Percentiles rank a stretch among this genome's conserved stretches.
Evolutionary conservation across 495 filamentous ascomycete species (phyloP).

Genomic region (Aspergillus conjunctus): DNA sequence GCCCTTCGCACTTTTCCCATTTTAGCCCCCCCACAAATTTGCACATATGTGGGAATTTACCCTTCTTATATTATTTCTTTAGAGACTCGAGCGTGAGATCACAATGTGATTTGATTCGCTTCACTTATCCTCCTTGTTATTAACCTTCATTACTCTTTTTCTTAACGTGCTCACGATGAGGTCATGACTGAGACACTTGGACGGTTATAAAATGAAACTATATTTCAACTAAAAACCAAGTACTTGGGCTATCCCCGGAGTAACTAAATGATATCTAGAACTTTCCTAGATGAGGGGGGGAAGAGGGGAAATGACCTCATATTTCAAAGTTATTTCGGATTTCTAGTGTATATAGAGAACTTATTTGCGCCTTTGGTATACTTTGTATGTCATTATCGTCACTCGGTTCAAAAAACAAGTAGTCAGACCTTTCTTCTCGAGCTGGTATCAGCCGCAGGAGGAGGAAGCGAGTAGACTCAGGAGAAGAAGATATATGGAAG

Average conservation of each 20-base stretch:
- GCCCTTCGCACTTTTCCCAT: slow-evolving; percentile 2
- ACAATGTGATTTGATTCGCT: slow-evolving; percentile 10
- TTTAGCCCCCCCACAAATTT: background rate
- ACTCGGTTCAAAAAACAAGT: background rate
- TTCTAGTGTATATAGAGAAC: background rate
- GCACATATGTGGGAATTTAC: background rate
- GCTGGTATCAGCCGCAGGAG: slow-evolving; percentile 2
- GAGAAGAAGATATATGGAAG: background rate
- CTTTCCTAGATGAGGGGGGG: too few species aligned
- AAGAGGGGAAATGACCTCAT: background rate
- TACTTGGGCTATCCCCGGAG: too few species aligned
- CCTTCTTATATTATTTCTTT: background rate
- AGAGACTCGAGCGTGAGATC: slow-evolving; percentile 18
- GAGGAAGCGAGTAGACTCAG: background rate
- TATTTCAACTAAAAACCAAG: too few species aligned
- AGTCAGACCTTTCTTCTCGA: background rate
- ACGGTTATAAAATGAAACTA: background rate
- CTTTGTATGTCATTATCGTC: slow-evolving; percentile 11
- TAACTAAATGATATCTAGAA: too few species aligned
- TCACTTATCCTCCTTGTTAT: background rate
- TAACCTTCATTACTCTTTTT: background rate
- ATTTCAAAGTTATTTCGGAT: background rate
- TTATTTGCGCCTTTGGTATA: background rate
- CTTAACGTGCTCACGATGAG: background rate
- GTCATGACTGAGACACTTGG: background rate